A percentile compares a stretch with the other conserved stretches of the same genome.
Conservation (phyloP, 345 rosid species). For the Boechera retrofracta region DNA sequence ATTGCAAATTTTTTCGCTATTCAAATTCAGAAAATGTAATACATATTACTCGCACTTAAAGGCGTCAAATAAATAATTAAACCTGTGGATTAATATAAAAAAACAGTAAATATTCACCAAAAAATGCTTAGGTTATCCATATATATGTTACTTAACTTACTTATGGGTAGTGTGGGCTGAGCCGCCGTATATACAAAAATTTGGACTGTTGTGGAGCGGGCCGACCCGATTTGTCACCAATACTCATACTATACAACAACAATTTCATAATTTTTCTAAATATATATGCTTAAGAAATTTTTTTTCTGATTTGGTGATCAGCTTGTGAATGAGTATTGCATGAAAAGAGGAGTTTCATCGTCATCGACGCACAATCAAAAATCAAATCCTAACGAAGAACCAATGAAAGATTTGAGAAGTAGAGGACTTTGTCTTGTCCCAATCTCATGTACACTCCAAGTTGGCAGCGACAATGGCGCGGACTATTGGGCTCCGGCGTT, state of each 20-base stretch:
- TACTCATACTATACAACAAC: not conserved
- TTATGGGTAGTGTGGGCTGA: not conserved
- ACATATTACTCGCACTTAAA: too few relatives aligned
- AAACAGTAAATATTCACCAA: too few relatives aligned
- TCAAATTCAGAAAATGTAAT: too few relatives aligned
- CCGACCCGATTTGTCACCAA: not conserved
- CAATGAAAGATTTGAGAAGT: conserved; percentile 63
- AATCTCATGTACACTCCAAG: conserved; percentile 66
- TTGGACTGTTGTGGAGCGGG: not conserved
- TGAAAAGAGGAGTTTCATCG: conserved; percentile 53
- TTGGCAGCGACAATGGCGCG: conserved; percentile 69
- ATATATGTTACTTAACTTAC: not conserved
- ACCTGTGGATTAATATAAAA: too few relatives aligned
- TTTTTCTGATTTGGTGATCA: conserved; percentile 35
- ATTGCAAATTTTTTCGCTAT: too few relatives aligned
- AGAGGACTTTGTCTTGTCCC: conserved; percentile 91
- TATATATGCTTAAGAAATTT: not conserved
- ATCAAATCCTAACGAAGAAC: conserved; percentile 42
- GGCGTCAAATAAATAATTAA: too few relatives aligned
- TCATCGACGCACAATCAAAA: conserved; percentile 43
- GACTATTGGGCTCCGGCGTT: conserved; percentile 83
- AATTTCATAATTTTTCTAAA: not conserved
- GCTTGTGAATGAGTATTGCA: conserved; percentile 61
- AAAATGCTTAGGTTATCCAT: too few relatives aligned
- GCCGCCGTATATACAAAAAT: not conserved